Evolutionary conservation across 2,329 filamentous ascomycete species (phyloP).

Genomic region (Pseudogymnoascus sp.): DNA sequence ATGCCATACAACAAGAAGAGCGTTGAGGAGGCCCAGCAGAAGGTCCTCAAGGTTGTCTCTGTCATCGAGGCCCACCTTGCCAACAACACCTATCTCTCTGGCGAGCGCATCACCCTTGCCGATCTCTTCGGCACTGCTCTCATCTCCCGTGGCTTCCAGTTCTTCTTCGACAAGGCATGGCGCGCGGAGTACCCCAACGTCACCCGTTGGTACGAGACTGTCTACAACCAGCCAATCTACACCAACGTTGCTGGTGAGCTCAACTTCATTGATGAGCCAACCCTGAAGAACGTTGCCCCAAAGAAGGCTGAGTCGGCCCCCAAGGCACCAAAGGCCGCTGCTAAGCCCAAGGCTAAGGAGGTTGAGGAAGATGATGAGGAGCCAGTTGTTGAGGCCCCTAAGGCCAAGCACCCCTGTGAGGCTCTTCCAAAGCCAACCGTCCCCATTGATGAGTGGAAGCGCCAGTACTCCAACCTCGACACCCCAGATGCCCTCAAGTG

Average conservation of each 20-base stretch:
- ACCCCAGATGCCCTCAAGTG: conserved; percentile 79
- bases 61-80: conserved; percentile 81
- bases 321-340: conserved; percentile 46
- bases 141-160: conserved; percentile 81
- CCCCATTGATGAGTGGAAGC: conserved; percentile 95
- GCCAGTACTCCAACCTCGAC: conserved; percentile 95
- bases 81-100: conserved; percentile 92
- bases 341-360: conserved; percentile 36
- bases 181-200: conserved; percentile 74
- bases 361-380: conserved; percentile 57
- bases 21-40: conserved; percentile 71
- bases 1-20: conserved; percentile 96
- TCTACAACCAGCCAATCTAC: conserved; percentile 89
- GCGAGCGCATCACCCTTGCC: conserved; percentile 94
- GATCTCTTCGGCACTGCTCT: conserved; percentile 79
- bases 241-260: conserved; percentile 67
- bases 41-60: conserved; percentile 55
- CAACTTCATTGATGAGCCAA: conserved; percentile 73
- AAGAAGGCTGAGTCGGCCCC: conserved; percentile 64
- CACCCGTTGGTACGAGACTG: conserved; percentile 89
- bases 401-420: conserved; percentile 95
- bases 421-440: conserved; percentile 70
- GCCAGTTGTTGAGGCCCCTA: conserved; percentile 54
- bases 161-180: conserved; percentile 88
- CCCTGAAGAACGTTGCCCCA: conserved; percentile 68